These are phyloP conservation scores for Phlebopus sp. DNA, from an alignment of 1,284 basidiomycete genomes.

Conservation along the genomic window DNA sequence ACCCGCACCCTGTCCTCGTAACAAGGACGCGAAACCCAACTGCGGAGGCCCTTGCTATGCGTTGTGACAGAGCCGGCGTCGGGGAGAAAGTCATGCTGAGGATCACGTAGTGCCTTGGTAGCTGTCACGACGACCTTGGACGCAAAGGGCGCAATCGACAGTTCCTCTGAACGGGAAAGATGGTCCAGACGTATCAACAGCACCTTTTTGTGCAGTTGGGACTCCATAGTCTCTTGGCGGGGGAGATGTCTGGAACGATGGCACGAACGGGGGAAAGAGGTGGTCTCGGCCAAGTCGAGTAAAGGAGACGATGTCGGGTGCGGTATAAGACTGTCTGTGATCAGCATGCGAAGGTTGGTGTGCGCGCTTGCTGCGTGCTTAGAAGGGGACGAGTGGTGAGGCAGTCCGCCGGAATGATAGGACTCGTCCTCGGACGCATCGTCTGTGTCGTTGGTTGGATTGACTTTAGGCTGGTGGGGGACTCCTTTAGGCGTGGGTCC, in stretches of 20 bases:
- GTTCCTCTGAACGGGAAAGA: constrained; percentile 44
- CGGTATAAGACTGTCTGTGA: constrained; percentile 40
- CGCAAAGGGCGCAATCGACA: constrained; percentile 48
- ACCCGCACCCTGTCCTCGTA: constrained; percentile 69
- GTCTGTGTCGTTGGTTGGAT: constrained; percentile 22
- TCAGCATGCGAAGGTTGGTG: constrained; percentile 33
- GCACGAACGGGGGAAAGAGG: constrained; percentile 63
- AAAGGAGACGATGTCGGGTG: constrained; percentile 50
- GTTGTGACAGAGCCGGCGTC: constrained; percentile 38
- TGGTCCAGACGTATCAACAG: constrained; percentile 48
- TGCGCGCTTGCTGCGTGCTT: constrained; percentile 26
- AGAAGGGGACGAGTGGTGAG: constrained; percentile 5
- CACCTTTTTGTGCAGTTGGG: constrained; percentile 47
- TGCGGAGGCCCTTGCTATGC: constrained; percentile 55
- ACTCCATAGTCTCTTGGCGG: constrained; percentile 40
- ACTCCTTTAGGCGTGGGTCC: constrained; percentile 1
- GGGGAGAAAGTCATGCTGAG: constrained; percentile 42
- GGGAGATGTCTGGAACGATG: constrained; percentile 42
- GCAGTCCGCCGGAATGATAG: constrained; percentile 17
- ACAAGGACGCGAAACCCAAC: constrained; percentile 68
- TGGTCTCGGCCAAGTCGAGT: constrained; percentile 39
- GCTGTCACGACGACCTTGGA: constrained; percentile 34
- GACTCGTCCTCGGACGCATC: constrained; percentile 27
- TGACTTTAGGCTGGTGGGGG: constrained; percentile 15
- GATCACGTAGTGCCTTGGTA: constrained; percentile 8